Evolutionary conservation across 495 filamentous ascomycete species (phyloP).

Genomic region (Sporormia fimetaria): DNA sequence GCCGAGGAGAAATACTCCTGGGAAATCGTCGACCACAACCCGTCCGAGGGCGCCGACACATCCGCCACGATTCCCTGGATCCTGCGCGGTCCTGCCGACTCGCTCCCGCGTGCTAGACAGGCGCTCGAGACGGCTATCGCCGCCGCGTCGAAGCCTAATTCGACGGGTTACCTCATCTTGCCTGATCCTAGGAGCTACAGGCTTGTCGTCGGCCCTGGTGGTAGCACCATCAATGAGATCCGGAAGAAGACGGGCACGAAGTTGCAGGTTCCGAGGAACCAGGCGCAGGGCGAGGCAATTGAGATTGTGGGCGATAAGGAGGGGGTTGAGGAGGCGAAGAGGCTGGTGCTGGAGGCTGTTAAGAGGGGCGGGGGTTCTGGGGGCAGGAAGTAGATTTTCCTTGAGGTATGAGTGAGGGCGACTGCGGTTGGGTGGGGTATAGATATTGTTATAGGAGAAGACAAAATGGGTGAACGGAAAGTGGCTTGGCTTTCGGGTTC

Average conservation of each 20-base stretch:
- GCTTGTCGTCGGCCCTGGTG: slow-evolving; percentile 78
- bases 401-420: no score
- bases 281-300: slow-evolving; percentile 69
- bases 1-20: slow-evolving; percentile 59
- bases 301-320: slow-evolving; percentile 70
- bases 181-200: slow-evolving; percentile 84
- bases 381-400: slow-evolving; percentile 8
- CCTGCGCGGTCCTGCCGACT: slow-evolving; percentile 62
- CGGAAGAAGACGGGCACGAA: slow-evolving; percentile 83
- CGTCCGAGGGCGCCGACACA: slow-evolving; percentile 38
- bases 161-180: slow-evolving; percentile 75
- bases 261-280: slow-evolving; percentile 79
- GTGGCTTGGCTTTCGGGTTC: no score
- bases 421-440: no score
- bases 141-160: slow-evolving; percentile 56
- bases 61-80: slow-evolving; percentile 81
- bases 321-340: slow-evolving; percentile 76
- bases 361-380: slow-evolving; percentile 20
- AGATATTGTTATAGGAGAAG: no score
- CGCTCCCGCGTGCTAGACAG: slow-evolving; percentile 62
- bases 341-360: slow-evolving; percentile 77
- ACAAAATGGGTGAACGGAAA: no score
- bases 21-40: slow-evolving; percentile 54
- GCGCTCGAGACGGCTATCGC: slow-evolving; percentile 65
- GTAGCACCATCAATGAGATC: slow-evolving; percentile 83